A percentile compares a stretch with the other conserved stretches of the same genome.
Conservation (phyloP, 495 filamentous ascomycete species). For the Immersiella caudata region DNA sequence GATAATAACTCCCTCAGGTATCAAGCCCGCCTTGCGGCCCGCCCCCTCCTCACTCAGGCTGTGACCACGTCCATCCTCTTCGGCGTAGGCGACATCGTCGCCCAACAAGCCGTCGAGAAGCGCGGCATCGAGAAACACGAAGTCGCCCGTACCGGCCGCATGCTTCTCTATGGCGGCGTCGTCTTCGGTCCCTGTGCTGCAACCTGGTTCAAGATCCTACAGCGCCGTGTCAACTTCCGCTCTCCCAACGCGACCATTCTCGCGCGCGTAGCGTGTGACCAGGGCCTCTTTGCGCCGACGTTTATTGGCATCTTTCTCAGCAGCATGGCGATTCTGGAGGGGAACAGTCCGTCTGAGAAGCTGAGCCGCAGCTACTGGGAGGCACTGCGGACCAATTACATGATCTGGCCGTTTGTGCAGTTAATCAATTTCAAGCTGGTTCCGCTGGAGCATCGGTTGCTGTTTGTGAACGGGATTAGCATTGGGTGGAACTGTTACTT, state of each 20-base stretch:
- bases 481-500: constrained; percentile 96
- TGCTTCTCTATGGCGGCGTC: constrained; percentile 90
- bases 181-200: constrained; percentile 92
- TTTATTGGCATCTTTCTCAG: constrained; percentile 82
- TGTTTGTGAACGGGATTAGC: constrained; percentile 84
- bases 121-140: constrained; percentile 80
- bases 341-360: constrained; percentile 69
- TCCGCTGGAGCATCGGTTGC: constrained; percentile 79
- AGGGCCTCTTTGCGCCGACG: constrained; percentile 80
- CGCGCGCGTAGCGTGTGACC: constrained; percentile 81
- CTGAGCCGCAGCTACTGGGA: constrained; percentile 65
- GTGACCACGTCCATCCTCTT: constrained; percentile 88
- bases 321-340: constrained; percentile 88
- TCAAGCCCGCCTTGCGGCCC: constrained; percentile 75
- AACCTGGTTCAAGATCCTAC: constrained; percentile 78
- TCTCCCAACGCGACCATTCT: constrained; percentile 70
- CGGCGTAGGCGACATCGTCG: constrained; percentile 84
- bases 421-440: constrained; percentile 87
- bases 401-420: constrained; percentile 93
- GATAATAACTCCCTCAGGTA: constrained; percentile 66
- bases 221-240: constrained; percentile 63
- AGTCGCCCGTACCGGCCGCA: constrained; percentile 76
- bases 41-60: constrained; percentile 85
- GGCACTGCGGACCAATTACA: constrained; percentile 81
- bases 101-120: constrained; percentile 92